Evolutionary conservation across 2,329 filamentous ascomycete genomes (phyloP).

Genomic region (Exserohilum turcica): DNA sequence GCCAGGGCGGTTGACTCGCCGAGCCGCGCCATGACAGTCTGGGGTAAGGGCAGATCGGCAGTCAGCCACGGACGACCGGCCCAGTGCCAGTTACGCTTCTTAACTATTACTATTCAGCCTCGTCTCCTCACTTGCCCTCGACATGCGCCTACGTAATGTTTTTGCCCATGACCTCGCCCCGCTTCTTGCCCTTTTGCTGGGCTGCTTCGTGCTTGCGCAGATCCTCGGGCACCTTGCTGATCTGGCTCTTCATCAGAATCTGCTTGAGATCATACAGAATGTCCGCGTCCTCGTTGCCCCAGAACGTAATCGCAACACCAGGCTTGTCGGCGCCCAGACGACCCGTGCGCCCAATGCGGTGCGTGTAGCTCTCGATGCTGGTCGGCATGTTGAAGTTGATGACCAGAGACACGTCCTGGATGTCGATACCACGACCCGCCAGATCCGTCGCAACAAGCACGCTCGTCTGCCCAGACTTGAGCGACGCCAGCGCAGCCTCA

Average conservation of each 20-base stretch:
- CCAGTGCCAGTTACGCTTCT: not conserved
- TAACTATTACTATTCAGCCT: not conserved
- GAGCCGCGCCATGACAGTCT: conserved; percentile 7
- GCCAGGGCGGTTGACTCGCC: not conserved
- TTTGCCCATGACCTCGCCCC: conserved; percentile 17
- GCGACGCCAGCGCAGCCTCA: conserved; percentile 85
- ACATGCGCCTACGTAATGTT: conserved; percentile 13
- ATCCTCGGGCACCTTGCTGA: conserved; percentile 90
- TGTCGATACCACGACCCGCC: conserved; percentile 96
- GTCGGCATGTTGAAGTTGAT: conserved; percentile 99
- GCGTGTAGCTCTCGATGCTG: conserved; percentile 92
- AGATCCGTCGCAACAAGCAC: conserved; percentile 95
- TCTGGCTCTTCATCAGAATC: conserved; percentile 88
- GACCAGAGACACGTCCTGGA: conserved; percentile 89
- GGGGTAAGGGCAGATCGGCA: conserved; percentile 18
- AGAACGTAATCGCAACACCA: conserved; percentile 93
- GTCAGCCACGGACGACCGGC: too few relatives aligned
- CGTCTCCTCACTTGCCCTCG: not conserved
- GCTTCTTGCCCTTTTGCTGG: conserved; percentile 72
- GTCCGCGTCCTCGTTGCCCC: conserved; percentile 87
- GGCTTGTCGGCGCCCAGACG: conserved; percentile 82
- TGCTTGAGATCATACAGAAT: conserved; percentile 93
- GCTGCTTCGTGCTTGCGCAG: conserved; percentile 85
- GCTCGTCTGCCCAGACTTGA: conserved; percentile 79
- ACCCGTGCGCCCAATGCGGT: conserved; percentile 95